These are phyloP conservation scores for Trichoderma sp. DNA, from an alignment of 2,329 filamentous ascomycete genomes.

Conservation along the genomic window DNA sequence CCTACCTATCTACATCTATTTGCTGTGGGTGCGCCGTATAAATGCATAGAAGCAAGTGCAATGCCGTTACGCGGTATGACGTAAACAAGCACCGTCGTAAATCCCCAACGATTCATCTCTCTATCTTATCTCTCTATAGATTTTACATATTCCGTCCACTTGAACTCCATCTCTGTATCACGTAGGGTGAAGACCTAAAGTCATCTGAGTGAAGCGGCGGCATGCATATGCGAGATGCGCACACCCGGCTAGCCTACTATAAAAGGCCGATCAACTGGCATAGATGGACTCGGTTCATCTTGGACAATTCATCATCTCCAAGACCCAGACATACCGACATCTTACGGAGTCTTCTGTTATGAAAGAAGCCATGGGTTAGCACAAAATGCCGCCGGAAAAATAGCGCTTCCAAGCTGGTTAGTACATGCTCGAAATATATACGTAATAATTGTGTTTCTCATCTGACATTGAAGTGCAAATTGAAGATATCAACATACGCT, in stretches of 20 bases:
- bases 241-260: background rate
- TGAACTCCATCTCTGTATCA: background rate
- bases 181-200: background rate
- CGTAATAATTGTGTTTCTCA: background rate
- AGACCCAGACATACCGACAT: background rate
- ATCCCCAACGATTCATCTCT: background rate
- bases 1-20: background rate
- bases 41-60: background rate
- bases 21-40: background rate
- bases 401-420: background rate
- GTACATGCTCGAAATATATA: background rate
- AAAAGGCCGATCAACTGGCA: background rate
- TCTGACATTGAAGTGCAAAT: background rate
- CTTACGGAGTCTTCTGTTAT: background rate
- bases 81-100: background rate
- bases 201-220: background rate
- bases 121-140: background rate
- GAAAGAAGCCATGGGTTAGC: background rate
- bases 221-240: background rate
- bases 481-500: background rate
- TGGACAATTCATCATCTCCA: background rate
- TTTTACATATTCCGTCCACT: background rate
- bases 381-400: background rate
- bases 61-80: background rate
- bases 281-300: background rate